Conservation (phyloP, 352 stramenopile genomes). For the Pythium rhizo-oryzae region DNA sequence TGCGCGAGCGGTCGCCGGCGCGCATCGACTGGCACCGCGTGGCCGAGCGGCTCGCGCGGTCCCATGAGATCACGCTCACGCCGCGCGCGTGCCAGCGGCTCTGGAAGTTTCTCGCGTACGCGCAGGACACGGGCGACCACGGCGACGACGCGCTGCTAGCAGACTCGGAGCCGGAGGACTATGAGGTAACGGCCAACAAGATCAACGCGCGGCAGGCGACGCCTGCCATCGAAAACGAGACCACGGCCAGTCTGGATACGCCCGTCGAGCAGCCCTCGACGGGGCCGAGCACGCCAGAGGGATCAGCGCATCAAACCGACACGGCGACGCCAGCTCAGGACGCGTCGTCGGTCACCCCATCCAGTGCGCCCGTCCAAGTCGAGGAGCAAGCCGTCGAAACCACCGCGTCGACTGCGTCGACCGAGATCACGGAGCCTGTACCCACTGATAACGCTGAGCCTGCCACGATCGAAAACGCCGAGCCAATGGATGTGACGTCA, state of each 20-base stretch:
- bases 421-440: background rate
- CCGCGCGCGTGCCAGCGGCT: slow-evolving; percentile 52
- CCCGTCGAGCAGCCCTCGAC: background rate
- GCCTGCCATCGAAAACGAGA: background rate
- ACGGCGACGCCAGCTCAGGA: background rate
- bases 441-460: background rate
- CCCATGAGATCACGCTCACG: slow-evolving; percentile 39
- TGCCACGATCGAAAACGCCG: background rate
- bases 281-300: background rate
- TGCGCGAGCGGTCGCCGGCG: slow-evolving; percentile 42
- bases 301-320: background rate
- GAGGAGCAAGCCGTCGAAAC: background rate
- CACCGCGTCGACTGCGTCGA: background rate
- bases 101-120: slow-evolving; percentile 83
- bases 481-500: too few relatives aligned
- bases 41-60: slow-evolving; percentile 38
- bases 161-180: slow-evolving; percentile 60
- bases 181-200: slow-evolving; percentile 31
- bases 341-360: background rate
- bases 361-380: background rate
- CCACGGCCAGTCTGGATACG: background rate
- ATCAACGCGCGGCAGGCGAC: slow-evolving; percentile 9
- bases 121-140: slow-evolving; percentile 18
- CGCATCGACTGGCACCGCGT: slow-evolving; percentile 57
- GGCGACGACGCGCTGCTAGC: slow-evolving; percentile 34